Conservation (phyloP, 345 rosid genomes). For the Arabis hirsuta region DNA sequence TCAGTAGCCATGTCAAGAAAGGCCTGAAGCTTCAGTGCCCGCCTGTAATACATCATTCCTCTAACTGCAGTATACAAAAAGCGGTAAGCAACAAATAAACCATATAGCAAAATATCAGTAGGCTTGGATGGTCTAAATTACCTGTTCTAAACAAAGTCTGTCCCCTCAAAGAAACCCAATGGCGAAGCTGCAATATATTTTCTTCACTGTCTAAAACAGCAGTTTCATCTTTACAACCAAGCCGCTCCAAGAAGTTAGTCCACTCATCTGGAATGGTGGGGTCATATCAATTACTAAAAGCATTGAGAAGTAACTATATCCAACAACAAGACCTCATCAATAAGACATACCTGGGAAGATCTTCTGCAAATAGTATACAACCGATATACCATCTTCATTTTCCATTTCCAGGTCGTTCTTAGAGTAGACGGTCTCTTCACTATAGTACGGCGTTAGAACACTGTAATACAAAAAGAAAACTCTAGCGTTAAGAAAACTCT, state of each 20-base stretch:
- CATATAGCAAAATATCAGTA: constrained; percentile 15
- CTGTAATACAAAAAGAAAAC: constrained; percentile 50
- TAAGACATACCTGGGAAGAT: constrained; percentile 75
- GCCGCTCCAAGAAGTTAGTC: constrained; percentile 91
- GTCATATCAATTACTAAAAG: constrained; percentile 12
- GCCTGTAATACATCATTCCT: constrained; percentile 99
- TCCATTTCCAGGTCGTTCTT: constrained; percentile 90
- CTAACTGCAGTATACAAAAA: constrained; percentile 61
- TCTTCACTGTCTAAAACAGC: constrained; percentile 91
- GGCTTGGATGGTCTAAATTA: constrained; percentile 41
- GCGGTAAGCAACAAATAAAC: constrained; percentile 33
- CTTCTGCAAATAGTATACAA: constrained; percentile 93
- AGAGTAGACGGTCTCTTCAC: constrained; percentile 96
- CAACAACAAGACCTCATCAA: constrained; percentile 28
- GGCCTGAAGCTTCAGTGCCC: constrained; percentile 98
- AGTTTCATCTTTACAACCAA: constrained; percentile 70
- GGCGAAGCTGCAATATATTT: constrained; percentile 91
- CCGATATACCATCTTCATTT: constrained; percentile 96
- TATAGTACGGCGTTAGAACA: constrained; percentile 95
- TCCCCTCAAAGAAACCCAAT: constrained; percentile 96
- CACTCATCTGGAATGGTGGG: constrained; percentile 74
- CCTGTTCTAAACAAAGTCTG: constrained; percentile 96
- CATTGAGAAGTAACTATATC: constrained; percentile 18
- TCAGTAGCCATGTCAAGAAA: constrained; percentile 98
- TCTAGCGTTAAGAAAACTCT: constrained; percentile 12